These are phyloP conservation scores for Phycomyces blakesleeanus DNA, from an alignment of 192 early-diverging fungal species.

Conservation along the genomic window DNA sequence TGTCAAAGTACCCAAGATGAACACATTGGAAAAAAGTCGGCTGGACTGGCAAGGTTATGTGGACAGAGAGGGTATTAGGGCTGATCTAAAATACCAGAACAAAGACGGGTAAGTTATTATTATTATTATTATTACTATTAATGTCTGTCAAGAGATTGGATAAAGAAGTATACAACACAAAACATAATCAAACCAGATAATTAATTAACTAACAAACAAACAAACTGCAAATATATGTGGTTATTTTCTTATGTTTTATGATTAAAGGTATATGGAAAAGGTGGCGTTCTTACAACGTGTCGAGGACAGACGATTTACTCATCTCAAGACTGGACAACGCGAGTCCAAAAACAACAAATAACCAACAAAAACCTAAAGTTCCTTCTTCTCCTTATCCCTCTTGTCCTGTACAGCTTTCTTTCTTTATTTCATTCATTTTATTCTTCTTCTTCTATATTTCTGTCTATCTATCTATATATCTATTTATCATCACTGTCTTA, in stretches of 20 bases:
- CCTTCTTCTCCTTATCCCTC: background rate
- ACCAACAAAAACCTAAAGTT: too few relatives aligned
- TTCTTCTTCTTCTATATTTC: background rate
- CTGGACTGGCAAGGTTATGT: constrained; percentile 67
- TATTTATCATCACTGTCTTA: too few relatives aligned
- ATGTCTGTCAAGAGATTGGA: too few relatives aligned
- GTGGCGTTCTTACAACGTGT: constrained; percentile 62
- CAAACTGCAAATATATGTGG: background rate
- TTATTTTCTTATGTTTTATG: too few relatives aligned
- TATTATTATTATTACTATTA: too few relatives aligned
- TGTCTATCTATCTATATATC: too few relatives aligned
- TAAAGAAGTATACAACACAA: too few relatives aligned
- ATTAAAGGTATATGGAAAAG: constrained; percentile 67
- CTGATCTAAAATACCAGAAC: constrained; percentile 59
- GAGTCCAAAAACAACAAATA: constrained; percentile 28
- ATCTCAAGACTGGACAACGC: constrained; percentile 41
- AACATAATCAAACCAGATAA: too few relatives aligned
- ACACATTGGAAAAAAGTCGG: constrained; percentile 67
- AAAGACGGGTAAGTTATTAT: constrained; percentile 67
- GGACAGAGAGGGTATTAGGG: constrained; percentile 56
- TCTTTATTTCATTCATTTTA: background rate
- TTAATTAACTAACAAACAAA: too few relatives aligned
- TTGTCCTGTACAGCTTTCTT: background rate
- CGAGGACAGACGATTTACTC: constrained; percentile 53
- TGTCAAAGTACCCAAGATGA: constrained; percentile 59